Conservation (phyloP, 2,329 filamentous ascomycete species). For the Calonectria henricotiae region DNA sequence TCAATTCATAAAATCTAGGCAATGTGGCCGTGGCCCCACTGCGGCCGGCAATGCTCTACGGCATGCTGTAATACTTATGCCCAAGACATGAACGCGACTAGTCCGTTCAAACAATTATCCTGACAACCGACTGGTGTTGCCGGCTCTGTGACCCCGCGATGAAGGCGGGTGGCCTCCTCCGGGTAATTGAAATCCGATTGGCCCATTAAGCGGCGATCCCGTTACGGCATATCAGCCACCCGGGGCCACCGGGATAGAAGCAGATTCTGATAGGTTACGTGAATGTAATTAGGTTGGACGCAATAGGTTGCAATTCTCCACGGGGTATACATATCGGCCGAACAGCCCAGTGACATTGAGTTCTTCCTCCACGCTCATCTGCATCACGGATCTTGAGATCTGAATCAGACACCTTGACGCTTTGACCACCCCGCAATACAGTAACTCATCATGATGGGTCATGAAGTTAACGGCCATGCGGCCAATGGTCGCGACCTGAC, state of each 20-base stretch:
- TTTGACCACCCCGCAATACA: not conserved
- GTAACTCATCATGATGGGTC: slow-evolving; percentile 12
- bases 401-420: not conserved
- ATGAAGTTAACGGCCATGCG: slow-evolving; percentile 16
- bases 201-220: not conserved
- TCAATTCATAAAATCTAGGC: no score
- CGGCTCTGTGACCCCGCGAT: slow-evolving; percentile 26
- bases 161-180: slow-evolving; percentile 1
- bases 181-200: slow-evolving; percentile 29
- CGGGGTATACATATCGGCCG: slow-evolving; percentile 26
- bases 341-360: slow-evolving; percentile 5
- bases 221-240: slow-evolving; percentile 27
- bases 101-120: slow-evolving; percentile 3
- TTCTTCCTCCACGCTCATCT: not conserved
- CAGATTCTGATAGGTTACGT: slow-evolving; percentile 24
- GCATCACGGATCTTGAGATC: slow-evolving; percentile 9
- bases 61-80: not conserved
- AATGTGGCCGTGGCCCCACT: not conserved
- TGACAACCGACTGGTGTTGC: slow-evolving; percentile 25
- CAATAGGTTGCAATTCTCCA: slow-evolving; percentile 1
- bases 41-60: slow-evolving; percentile 19
- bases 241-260: slow-evolving; percentile 12
- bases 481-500: slow-evolving; percentile 14
- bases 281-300: slow-evolving; percentile 7
- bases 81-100: not conserved